A percentile compares a stretch with the other conserved stretches of the same genome.
These are phyloP conservation scores for Brassica balearica DNA, from an alignment of 441 rosid genomes.

Conservation along the genomic window DNA sequence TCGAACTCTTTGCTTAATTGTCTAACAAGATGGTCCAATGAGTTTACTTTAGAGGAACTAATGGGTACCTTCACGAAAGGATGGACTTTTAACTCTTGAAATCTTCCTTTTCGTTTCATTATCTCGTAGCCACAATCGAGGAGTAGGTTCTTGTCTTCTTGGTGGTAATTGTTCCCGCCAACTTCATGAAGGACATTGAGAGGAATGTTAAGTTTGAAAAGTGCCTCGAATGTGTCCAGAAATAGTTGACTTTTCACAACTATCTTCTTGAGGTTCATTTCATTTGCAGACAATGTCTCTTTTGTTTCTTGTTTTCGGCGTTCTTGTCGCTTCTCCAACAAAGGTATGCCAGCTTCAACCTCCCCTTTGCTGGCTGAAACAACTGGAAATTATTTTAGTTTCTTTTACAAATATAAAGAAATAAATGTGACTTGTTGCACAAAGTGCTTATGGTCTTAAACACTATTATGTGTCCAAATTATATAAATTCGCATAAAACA, in stretches of 20 bases:
- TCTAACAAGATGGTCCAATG: conserved; percentile 70
- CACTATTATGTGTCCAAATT: not conserved
- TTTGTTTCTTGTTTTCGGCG: conserved; percentile 32
- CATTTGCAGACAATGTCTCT: conserved; percentile 63
- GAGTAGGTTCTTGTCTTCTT: conserved; percentile 60
- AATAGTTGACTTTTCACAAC: conserved; percentile 67
- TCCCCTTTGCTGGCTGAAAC: conserved; percentile 53
- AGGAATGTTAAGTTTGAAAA: conserved; percentile 75
- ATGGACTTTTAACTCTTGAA: conserved; percentile 68
- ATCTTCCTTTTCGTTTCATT: conserved; percentile 79
- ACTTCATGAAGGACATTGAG: conserved; percentile 38
- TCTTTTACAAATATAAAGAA: not conserved
- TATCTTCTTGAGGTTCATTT: conserved; percentile 68
- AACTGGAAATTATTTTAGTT: conserved; percentile 15
- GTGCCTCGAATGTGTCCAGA: conserved; percentile 75
- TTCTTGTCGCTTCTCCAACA: conserved; percentile 37
- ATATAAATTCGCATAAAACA: not conserved
- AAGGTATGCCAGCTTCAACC: conserved; percentile 10
- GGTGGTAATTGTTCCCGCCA: conserved; percentile 38
- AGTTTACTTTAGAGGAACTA: conserved; percentile 46
- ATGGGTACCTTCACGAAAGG: conserved; percentile 56
- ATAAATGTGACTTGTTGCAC: not conserved
- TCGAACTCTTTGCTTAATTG: conserved; percentile 61
- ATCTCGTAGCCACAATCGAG: conserved; percentile 83
- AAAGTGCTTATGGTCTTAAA: not conserved